These are phyloP conservation scores for Aspergillus conjunctus DNA, from an alignment of 495 filamentous ascomycete genomes.

Conservation along the genomic window DNA sequence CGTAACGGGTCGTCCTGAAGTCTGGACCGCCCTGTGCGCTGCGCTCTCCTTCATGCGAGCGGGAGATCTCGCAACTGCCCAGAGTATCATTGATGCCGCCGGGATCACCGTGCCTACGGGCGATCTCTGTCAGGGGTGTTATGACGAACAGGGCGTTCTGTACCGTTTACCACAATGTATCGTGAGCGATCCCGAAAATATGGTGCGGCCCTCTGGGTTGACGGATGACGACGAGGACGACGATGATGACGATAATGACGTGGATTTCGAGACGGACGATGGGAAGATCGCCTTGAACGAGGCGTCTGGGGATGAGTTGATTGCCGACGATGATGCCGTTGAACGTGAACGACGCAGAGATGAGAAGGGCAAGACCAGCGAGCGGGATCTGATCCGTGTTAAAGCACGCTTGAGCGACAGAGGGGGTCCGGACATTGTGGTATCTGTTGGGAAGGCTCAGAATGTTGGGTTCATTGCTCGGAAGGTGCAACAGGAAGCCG, in stretches of 20 bases:
- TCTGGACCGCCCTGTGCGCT: slow-evolving; percentile 73
- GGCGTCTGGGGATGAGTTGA: slow-evolving; percentile 49
- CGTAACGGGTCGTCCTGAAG: slow-evolving; percentile 71
- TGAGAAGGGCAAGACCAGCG: slow-evolving; percentile 61
- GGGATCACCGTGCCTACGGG: slow-evolving; percentile 78
- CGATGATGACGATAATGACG: slow-evolving; percentile 19
- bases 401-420: slow-evolving; percentile 70
- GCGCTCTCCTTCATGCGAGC: slow-evolving; percentile 66
- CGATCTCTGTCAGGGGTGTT: slow-evolving; percentile 71
- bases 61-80: slow-evolving; percentile 68
- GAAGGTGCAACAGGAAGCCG: slow-evolving; percentile 64
- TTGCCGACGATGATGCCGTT: slow-evolving; percentile 51
- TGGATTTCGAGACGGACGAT: slow-evolving; percentile 49
- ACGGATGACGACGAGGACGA: slow-evolving; percentile 6
- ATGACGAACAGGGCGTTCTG: slow-evolving; percentile 73
- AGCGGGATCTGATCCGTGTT: slow-evolving; percentile 59
- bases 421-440: slow-evolving; percentile 61
- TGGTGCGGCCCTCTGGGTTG: slow-evolving; percentile 46
- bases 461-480: slow-evolving; percentile 62
- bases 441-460: slow-evolving; percentile 62
- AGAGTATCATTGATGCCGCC: slow-evolving; percentile 73
- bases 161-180: slow-evolving; percentile 79
- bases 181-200: slow-evolving; percentile 72
- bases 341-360: slow-evolving; percentile 56
- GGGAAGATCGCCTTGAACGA: slow-evolving; percentile 48